Evolutionary conservation across 441 rosid species (phyloP).

Genomic region (Syzygium syzygioides): DNA sequence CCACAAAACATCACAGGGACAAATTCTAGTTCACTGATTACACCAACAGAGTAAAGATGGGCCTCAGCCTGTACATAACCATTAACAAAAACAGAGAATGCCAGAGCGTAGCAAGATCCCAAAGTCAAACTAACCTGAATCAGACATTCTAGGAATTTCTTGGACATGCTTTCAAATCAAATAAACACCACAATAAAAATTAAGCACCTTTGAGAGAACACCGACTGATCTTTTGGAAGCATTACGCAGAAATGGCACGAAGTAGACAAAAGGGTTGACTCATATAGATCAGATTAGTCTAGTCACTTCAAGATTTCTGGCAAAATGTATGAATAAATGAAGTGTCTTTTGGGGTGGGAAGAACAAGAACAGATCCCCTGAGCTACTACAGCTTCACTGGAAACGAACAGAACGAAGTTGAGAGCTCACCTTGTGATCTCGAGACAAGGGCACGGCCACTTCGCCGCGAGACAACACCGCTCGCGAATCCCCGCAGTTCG

Average conservation of each 20-base stretch:
- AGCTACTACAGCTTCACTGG: not conserved
- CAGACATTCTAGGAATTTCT: not conserved
- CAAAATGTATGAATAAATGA: not conserved
- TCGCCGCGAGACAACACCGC: conserved; percentile 16
- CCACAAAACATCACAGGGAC: not conserved
- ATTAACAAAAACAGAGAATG: not conserved
- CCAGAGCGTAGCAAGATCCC: not conserved
- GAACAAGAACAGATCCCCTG: not conserved
- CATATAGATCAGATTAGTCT: not conserved
- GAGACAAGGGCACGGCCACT: conserved; percentile 14
- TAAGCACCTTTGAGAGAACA: not conserved
- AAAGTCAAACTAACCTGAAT: not conserved
- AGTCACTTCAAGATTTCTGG: not conserved
- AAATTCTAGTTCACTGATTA: not conserved
- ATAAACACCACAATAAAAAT: not conserved
- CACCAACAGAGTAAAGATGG: not conserved
- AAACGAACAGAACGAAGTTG: not conserved
- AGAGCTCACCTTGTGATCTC: conserved; percentile 14
- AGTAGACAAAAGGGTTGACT: not conserved
- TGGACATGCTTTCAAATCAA: not conserved
- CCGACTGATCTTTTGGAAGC: not conserved
- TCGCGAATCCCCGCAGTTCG: conserved; percentile 29
- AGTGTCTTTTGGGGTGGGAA: not conserved
- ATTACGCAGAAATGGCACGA: not conserved
- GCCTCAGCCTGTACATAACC: not conserved